A percentile compares a stretch with the other conserved stretches of the same genome.
Evolutionary conservation across 306 rosid genomes (phyloP).

Genomic region (Carpinus viminea): DNA sequence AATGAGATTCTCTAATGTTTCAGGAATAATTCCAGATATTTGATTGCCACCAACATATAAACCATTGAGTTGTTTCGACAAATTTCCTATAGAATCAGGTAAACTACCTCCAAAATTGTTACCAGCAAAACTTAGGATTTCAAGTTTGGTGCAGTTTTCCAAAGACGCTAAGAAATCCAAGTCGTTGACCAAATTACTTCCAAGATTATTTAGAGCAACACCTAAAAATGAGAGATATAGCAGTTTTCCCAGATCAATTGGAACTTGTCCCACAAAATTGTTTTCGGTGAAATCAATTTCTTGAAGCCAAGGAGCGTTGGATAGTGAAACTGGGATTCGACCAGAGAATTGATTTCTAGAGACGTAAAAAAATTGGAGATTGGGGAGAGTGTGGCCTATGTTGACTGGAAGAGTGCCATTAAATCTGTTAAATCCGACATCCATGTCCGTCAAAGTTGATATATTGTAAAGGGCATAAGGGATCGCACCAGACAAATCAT

Average conservation of each 20-base stretch:
- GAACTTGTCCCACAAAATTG: constrained; percentile 32
- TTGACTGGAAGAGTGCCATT: constrained; percentile 37
- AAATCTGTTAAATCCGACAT: not conserved
- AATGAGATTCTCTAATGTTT: constrained; percentile 21
- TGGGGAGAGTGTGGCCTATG: constrained; percentile 39
- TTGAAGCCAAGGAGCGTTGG: no score
- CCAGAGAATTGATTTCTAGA: constrained; percentile 31
- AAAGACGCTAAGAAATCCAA: constrained; percentile 32
- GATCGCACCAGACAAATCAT: constrained; percentile 28
- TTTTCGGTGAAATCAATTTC: not conserved
- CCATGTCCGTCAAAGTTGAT: constrained; percentile 22
- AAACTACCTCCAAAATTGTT: constrained; percentile 46
- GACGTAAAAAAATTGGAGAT: not conserved
- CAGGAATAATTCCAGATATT: constrained; percentile 32
- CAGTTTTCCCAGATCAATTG: constrained; percentile 19
- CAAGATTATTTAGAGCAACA: constrained; percentile 7
- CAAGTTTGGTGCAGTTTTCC: constrained; percentile 29
- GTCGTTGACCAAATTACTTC: constrained; percentile 27
- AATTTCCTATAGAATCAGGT: constrained; percentile 30
- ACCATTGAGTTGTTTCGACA: constrained; percentile 1
- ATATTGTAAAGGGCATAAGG: constrained; percentile 38
- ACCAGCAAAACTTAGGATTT: not conserved
- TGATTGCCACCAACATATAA: constrained; percentile 11
- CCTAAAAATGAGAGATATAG: not conserved
- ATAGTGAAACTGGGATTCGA: constrained; percentile 31